Percentiles rank a stretch among this genome's conserved stretches.
phyloP scores from a whole-genome alignment of 225 moss, liverwort and hornwort species.

The Polytrichum commune region DNA sequence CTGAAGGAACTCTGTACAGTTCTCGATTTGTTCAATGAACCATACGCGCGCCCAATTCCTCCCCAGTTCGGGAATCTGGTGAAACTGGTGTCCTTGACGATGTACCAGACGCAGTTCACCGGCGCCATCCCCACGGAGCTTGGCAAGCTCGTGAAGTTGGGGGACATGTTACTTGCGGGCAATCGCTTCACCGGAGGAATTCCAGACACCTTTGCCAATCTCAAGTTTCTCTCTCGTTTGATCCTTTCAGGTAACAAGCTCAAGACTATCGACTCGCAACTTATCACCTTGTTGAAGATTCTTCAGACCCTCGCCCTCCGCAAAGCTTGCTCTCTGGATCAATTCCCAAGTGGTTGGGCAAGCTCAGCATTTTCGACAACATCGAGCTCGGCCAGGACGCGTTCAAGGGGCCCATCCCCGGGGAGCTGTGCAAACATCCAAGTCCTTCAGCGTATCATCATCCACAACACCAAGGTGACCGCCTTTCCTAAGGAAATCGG shows the following conservation, averaged over 20 bases:
- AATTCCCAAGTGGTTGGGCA: constrained; percentile 31
- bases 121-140: background rate
- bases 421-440: constrained; percentile 23
- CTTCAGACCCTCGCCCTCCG: constrained; percentile 8
- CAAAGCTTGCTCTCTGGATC: constrained; percentile 22
- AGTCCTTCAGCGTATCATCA: constrained; percentile 14
- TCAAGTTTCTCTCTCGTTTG: constrained; percentile 9
- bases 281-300: constrained; percentile 23
- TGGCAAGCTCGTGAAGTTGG: background rate
- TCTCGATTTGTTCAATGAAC: too few relatives aligned
- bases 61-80: background rate
- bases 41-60: background rate
- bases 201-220: constrained; percentile 18
- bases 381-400: constrained; percentile 14
- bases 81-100: background rate
- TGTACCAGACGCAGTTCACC: background rate
- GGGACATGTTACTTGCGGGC: background rate
- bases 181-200: constrained; percentile 13
- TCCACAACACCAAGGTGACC: constrained; percentile 16
- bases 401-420: constrained; percentile 26
- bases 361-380: constrained; percentile 13
- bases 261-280: constrained; percentile 17
- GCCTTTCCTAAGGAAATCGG: constrained; percentile 19
- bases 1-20: background rate
- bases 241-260: constrained; percentile 3